Conservation (phyloP, 495 filamentous ascomycete genomes). For the Emericellopsis terricola region DNA sequence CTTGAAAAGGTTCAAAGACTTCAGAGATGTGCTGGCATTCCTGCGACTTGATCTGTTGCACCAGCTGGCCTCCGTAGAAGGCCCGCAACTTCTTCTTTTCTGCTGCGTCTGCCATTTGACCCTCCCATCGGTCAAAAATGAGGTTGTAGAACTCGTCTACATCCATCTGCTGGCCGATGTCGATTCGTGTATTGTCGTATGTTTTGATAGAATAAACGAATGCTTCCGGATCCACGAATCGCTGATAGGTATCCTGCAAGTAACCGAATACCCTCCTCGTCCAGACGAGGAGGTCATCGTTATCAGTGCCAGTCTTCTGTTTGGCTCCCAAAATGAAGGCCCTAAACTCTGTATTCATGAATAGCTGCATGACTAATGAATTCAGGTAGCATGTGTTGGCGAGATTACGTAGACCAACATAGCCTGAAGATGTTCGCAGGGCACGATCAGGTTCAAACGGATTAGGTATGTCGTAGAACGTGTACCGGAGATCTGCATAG, state of each 20-base stretch:
- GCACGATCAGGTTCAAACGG: constrained; percentile 46
- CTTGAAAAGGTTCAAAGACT: constrained; percentile 74
- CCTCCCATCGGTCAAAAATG: constrained; percentile 81
- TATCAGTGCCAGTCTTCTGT: constrained; percentile 30
- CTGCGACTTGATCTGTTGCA: constrained; percentile 88
- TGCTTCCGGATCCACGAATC: constrained; percentile 50
- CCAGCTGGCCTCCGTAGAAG: constrained; percentile 79
- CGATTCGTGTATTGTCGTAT: constrained; percentile 71
- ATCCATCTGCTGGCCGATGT: constrained; percentile 86
- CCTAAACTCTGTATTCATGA: constrained; percentile 86
- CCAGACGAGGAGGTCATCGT: constrained; percentile 53
- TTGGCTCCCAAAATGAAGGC: constrained; percentile 55
- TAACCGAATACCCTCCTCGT: constrained; percentile 67
- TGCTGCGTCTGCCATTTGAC: constrained; percentile 47
- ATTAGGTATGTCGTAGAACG: constrained; percentile 36
- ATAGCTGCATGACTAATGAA: constrained; percentile 86
- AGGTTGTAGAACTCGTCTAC: constrained; percentile 96
- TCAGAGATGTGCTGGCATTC: constrained; percentile 92
- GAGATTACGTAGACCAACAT: constrained; percentile 72
- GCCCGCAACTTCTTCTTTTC: constrained; percentile 62
- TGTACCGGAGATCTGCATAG: too few species aligned
- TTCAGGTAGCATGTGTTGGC: constrained; percentile 98
- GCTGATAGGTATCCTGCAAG: constrained; percentile 67
- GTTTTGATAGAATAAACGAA: constrained; percentile 62
- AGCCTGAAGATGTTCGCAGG: constrained; percentile 56